Percentiles rank a stretch among this genome's conserved stretches.
Evolutionary conservation across 1,139 yeast species (phyloP).

Genomic region (Yamadazyma aaseri): DNA sequence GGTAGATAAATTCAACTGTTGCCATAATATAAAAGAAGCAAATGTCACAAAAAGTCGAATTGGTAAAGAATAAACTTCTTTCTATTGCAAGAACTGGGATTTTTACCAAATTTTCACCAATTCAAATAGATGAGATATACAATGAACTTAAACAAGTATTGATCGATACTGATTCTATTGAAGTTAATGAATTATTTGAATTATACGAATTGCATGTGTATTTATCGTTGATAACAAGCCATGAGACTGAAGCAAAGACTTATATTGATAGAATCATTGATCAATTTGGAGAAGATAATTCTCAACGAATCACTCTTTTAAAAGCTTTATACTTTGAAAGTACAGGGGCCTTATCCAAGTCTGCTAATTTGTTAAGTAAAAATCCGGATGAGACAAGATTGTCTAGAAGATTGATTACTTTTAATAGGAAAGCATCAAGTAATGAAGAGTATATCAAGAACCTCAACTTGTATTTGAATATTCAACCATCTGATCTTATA

Average conservation of each 20-base stretch:
- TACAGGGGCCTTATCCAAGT: conserved; percentile 36
- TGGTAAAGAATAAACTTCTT: conserved; percentile 23
- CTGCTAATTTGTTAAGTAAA: conserved; percentile 37
- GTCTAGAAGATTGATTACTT: conserved; percentile 36
- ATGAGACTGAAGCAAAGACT: conserved; percentile 70
- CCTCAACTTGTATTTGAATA: conserved; percentile 48
- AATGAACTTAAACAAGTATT: conserved; percentile 34
- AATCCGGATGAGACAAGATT: conserved; percentile 36
- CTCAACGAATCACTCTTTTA: conserved; percentile 59
- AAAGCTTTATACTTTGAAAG: conserved; percentile 59
- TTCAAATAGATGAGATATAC: conserved; percentile 30
- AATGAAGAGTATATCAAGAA: conserved; percentile 45
- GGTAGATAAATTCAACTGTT: not conserved
- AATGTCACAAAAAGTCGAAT: conserved; percentile 7
- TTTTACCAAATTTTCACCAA: conserved; percentile 37
- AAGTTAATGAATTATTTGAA: conserved; percentile 52
- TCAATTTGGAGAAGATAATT: conserved; percentile 43
- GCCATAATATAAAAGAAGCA: conserved; percentile 2
- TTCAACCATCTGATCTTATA: conserved; percentile 70
- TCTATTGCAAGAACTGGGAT: conserved; percentile 31
- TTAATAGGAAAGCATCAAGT: conserved; percentile 17
- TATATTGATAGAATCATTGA: conserved; percentile 65
- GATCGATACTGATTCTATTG: conserved; percentile 27
- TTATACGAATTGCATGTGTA: conserved; percentile 73
- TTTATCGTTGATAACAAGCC: conserved; percentile 58